Percentiles rank a stretch among this genome's conserved stretches.
phyloP scores from a whole-genome alignment of 2,329 filamentous ascomycete genomes.

The Akanthomyces muscarius region DNA sequence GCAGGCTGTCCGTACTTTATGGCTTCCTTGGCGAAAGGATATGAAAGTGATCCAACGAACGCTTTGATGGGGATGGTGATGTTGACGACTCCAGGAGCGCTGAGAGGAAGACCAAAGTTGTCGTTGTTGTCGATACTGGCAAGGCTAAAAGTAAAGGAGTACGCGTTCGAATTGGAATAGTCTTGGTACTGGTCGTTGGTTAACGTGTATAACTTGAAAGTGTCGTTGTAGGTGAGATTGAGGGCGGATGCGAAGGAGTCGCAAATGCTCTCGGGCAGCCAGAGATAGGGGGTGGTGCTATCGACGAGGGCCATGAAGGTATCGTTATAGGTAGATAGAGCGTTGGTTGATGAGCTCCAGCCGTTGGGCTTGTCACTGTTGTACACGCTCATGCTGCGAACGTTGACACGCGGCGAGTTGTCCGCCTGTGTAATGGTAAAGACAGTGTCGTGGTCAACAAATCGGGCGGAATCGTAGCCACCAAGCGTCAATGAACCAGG shows the following conservation, averaged over 20 bases:
- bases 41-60: constrained; percentile 47
- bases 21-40: constrained; percentile 42
- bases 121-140: constrained; percentile 53
- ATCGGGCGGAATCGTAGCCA: constrained; percentile 63
- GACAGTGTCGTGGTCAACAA: constrained; percentile 54
- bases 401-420: constrained; percentile 54
- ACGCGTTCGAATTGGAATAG: constrained; percentile 41
- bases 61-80: constrained; percentile 50
- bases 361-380: constrained; percentile 27
- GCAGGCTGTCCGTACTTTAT: constrained; percentile 43
- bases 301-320: constrained; percentile 55
- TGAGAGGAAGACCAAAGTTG: constrained; percentile 46
- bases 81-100: constrained; percentile 50
- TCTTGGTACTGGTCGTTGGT: constrained; percentile 50
- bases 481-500: constrained; percentile 62
- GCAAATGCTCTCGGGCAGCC: constrained; percentile 58
- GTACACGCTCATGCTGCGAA: constrained; percentile 52
- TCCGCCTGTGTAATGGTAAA: constrained; percentile 55
- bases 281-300: constrained; percentile 60
- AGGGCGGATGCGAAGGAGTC: constrained; percentile 60
- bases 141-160: constrained; percentile 55
- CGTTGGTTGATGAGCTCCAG: constrained; percentile 37
- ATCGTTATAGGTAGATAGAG: constrained; percentile 43
- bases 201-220: constrained; percentile 61
- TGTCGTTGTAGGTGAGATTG: constrained; percentile 61